Evolutionary conservation across 441 rosid species (phyloP), one percentile per base, ranked within the genome.

Genomic region (Populus hybrid): DNA sequence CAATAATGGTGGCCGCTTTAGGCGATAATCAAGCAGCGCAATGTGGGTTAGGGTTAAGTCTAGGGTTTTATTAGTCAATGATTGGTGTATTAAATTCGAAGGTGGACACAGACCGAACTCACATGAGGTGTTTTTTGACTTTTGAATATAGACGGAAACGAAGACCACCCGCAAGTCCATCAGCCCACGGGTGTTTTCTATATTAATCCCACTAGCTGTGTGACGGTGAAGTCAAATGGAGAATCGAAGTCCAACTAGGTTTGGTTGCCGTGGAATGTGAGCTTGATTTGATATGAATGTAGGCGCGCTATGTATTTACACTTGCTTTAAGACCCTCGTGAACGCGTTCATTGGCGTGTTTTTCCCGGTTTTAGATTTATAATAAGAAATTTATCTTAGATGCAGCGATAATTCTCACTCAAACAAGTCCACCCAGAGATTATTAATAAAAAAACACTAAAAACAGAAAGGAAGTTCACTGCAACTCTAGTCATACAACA

Each of bases 21-120:
- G 73, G 61, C 69, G 78, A 75, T 40, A 67, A 67, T 67, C 42
- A 75, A 14, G 69, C 69, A 16, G 5, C n/a, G 14, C 26, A 50
- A 6, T 5, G 21, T 18, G n/a, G 61, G 36, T 16, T 18, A 20
- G 40, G 63, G 71, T 38, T 40, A 71, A 38, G 4, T 18, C 18
- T 40, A 68, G 26, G 18, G 3, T 10, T 73, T 1, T 35, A 35
- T 59, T 64, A 53, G 72, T 77, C 67, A 30, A 30, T 30, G 32
- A 38, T 10, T 10, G 46, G 12, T 38, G 46, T 38, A 0, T 38
- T 38, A 11, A 36, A 6, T 36, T 69, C 16, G 42, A 4, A 3
- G 11, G 23, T 28, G 64, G 61, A 67, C 10, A 26, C 59, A 28
- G 30, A 26, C 78, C 76, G 66, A 40, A 35, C 71, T 79, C 69